Conservation (phyloP, 257 asterid species). For the Fraxinus pennsylvanica region DNA sequence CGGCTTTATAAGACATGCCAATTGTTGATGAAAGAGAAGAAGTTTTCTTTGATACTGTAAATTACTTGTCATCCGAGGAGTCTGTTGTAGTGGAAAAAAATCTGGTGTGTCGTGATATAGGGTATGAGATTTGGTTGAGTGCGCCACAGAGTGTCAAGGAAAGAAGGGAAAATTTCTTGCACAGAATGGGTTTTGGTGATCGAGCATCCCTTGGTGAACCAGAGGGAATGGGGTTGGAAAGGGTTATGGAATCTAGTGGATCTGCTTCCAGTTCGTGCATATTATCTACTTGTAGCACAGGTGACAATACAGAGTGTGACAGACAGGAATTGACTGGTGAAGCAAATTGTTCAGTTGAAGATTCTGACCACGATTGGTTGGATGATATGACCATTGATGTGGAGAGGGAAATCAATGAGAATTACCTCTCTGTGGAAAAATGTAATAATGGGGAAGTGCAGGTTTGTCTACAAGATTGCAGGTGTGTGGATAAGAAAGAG, state of each 20-base stretch:
- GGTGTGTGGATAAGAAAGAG: slow-evolving; percentile 21
- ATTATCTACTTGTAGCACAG: slow-evolving; percentile 2
- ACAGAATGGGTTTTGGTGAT: slow-evolving; percentile 52
- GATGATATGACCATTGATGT: slow-evolving; percentile 28
- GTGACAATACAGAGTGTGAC: slow-evolving; percentile 31
- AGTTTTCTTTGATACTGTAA: slow-evolving; percentile 61
- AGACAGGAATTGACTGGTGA: slow-evolving; percentile 50
- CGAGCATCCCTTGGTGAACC: slow-evolving; percentile 17
- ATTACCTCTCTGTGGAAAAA: slow-evolving; percentile 4
- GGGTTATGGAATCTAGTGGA: slow-evolving; percentile 32
- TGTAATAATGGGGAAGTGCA: slow-evolving; percentile 14
- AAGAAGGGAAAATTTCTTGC: slow-evolving; percentile 45
- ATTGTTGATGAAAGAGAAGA: slow-evolving; percentile 50
- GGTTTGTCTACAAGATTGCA: slow-evolving; percentile 10
- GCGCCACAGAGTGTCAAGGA: slow-evolving; percentile 67
- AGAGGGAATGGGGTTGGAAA: slow-evolving; percentile 20
- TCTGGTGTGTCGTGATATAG: slow-evolving; percentile 11
- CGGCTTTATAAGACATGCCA: slow-evolving; percentile 45
- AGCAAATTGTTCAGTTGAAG: slow-evolving; percentile 50
- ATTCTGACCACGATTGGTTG: slow-evolving; percentile 38
- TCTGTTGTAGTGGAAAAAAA: slow-evolving; percentile 18
- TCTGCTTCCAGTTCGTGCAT: slow-evolving; percentile 31
- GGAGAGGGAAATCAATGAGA: slow-evolving; percentile 23
- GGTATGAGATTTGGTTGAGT: slow-evolving; percentile 59
- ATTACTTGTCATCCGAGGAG: slow-evolving; percentile 45